Conservation (phyloP, 768 basidiomycete species). For the Trametes cinnabarina region DNA sequence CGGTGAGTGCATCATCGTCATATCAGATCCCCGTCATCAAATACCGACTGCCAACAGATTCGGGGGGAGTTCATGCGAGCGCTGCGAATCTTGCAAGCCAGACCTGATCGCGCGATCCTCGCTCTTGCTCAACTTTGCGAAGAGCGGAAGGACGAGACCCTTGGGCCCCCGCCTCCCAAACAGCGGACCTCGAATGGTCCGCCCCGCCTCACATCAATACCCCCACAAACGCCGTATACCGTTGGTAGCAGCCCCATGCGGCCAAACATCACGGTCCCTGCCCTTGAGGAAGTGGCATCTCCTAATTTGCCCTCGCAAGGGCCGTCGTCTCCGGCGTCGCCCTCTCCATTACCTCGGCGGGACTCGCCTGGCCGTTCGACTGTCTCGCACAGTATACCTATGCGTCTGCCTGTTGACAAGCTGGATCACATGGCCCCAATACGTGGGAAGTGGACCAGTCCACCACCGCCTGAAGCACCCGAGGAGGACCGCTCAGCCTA, state of each 20-base stretch:
- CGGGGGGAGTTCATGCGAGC: slow-evolving; percentile 99
- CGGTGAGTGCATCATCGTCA: slow-evolving; percentile 46
- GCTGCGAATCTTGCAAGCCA: slow-evolving; percentile 73
- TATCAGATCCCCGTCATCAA: neutral
- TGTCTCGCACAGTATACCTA: slow-evolving; percentile 29
- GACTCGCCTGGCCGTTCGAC: slow-evolving; percentile 6
- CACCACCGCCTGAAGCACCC: slow-evolving; percentile 76
- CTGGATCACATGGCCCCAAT: slow-evolving; percentile 72
- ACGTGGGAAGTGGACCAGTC: slow-evolving; percentile 81
- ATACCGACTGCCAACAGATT: slow-evolving; percentile 51
- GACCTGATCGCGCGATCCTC: slow-evolving; percentile 76
- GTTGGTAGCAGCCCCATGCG: slow-evolving; percentile 62
- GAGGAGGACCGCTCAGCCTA: slow-evolving; percentile 63
- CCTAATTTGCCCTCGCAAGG: slow-evolving; percentile 32
- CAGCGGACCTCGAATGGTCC: slow-evolving; percentile 42
- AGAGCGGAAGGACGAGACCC: slow-evolving; percentile 73
- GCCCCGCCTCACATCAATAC: slow-evolving; percentile 43
- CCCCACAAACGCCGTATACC: slow-evolving; percentile 71
- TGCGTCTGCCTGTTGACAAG: slow-evolving; percentile 49
- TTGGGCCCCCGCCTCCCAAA: slow-evolving; percentile 50
- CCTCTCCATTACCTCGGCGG: slow-evolving; percentile 11
- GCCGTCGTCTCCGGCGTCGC: slow-evolving; percentile 14
- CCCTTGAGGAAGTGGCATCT: slow-evolving; percentile 51
- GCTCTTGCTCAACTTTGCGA: slow-evolving; percentile 90
- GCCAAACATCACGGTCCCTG: slow-evolving; percentile 36